These are phyloP conservation scores for Guadua angustifolia DNA, from an alignment of 176 grass and related monocot species.

Conservation along the genomic window DNA sequence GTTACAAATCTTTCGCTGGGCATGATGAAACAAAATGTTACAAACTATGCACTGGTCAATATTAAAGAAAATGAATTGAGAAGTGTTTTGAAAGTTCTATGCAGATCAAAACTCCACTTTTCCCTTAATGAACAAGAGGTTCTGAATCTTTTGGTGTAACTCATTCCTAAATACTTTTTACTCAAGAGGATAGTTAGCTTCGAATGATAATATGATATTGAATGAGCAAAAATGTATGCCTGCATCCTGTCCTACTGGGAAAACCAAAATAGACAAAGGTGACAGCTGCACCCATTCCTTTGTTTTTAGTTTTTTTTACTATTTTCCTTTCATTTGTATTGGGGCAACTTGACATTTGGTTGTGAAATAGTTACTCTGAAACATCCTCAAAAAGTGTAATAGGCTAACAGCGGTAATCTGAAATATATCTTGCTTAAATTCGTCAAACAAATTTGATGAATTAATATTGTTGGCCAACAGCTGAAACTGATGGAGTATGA, in stretches of 20 bases:
- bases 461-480: conserved; percentile 40
- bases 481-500: conserved; percentile 50
- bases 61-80: conserved; percentile 3
- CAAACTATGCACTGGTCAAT: background rate
- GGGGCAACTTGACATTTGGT: background rate
- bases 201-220: background rate
- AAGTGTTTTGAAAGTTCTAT: conserved; percentile 12
- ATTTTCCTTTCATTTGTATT: background rate
- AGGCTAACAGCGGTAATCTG: background rate
- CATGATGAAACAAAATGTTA: background rate
- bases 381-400: background rate
- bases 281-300: background rate
- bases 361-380: conserved; percentile 5
- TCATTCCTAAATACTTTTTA: background rate
- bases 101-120: background rate
- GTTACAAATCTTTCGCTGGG: background rate
- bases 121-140: background rate
- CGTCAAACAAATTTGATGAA: background rate
- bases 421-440: conserved; percentile 1
- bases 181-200: background rate
- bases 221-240: background rate
- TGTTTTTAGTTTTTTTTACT: background rate
- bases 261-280: background rate
- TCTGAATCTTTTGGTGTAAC: background rate
- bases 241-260: background rate